Base-by-base conservation (phyloP, 2,329 filamentous ascomycete species). In the Monilinia polystroma region DNA sequence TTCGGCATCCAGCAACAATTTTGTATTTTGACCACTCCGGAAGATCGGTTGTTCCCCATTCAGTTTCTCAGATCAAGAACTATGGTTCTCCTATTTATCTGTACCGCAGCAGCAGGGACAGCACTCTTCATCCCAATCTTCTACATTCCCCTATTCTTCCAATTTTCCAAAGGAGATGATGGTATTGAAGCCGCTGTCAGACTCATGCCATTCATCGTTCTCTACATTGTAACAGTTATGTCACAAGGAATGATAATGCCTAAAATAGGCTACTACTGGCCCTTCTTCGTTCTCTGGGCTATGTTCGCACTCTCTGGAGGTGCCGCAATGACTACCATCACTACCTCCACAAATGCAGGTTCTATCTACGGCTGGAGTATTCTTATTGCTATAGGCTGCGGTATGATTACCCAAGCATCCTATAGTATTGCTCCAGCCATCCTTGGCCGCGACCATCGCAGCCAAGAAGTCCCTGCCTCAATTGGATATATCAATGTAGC, bases 111-210 rank as follows among this genome's bases (percentile, higher is more conserved):
- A 7, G 76, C 76, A 0, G 78, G 75, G 8, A 75, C 78, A 3
- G 74, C 76, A 10, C 74, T 78, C 20, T 78, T 80, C 26, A 78
- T 82, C 49, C 71, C 81, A 1, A 74, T 77, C 4, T 81, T 79
- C 72, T 81, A 81, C 67, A 74, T 82, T 32, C 81, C 82, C 2
- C 74, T 83, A 66, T 83, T 80, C 76, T 82, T 84, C 73, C 79
- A 83, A 73, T 77, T 78, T 52, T 76, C 82, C 68, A 76, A 76
- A 66, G 76, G 75, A 23, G 74, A 76, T 59, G 71, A 67, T 47
- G 74, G 77, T 0, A 74, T 75, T 7, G 57, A 70, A 59, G 76
- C 77, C 0, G 80, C 79, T 18, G 73, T 80, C 8, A 72, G 74
- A 41, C 77, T 77, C 43, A 72, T 81, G 23, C 78, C 80, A 5